Evolutionary conservation across 1,139 yeast species (phyloP).

Genomic region (Kazachstania sp.): DNA sequence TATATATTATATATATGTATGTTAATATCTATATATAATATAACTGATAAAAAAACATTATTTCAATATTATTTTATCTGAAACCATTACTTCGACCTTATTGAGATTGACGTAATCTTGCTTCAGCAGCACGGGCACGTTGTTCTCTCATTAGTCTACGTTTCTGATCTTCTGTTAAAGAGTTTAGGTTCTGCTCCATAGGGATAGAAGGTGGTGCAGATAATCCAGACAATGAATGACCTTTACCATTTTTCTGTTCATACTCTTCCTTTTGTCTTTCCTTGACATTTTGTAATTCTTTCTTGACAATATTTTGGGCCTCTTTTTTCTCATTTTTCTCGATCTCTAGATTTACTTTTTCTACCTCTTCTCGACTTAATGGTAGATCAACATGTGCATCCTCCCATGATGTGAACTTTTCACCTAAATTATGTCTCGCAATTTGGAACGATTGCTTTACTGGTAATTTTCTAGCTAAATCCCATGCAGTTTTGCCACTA

Average conservation of each 20-base stretch:
- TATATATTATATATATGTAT: neutral
- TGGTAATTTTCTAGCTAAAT: constrained; percentile 40
- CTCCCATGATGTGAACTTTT: constrained; percentile 59
- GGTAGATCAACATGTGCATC: constrained; percentile 60
- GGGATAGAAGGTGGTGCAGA: constrained; percentile 6
- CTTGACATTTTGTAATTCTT: constrained; percentile 28
- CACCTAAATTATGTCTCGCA: constrained; percentile 62
- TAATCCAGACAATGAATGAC: constrained; percentile 13
- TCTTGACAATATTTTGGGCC: constrained; percentile 28
- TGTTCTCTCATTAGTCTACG: constrained; percentile 82
- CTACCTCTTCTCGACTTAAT: constrained; percentile 55
- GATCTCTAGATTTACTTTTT: constrained; percentile 34
- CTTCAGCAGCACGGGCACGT: constrained; percentile 95
- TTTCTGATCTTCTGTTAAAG: constrained; percentile 58
- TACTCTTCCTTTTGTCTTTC: constrained; percentile 20
- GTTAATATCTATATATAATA: neutral
- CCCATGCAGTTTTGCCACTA: constrained; percentile 58
- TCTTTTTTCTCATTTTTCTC: constrained; percentile 35
- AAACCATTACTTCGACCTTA: neutral
- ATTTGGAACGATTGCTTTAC: constrained; percentile 56
- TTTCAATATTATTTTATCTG: neutral
- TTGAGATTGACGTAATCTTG: constrained; percentile 41
- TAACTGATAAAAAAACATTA: neutral
- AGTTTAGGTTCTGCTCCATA: constrained; percentile 28
- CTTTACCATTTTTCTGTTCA: constrained; percentile 26